Conservation (phyloP, 305 asterid species). For the Fraxinus dipetala region DNA sequence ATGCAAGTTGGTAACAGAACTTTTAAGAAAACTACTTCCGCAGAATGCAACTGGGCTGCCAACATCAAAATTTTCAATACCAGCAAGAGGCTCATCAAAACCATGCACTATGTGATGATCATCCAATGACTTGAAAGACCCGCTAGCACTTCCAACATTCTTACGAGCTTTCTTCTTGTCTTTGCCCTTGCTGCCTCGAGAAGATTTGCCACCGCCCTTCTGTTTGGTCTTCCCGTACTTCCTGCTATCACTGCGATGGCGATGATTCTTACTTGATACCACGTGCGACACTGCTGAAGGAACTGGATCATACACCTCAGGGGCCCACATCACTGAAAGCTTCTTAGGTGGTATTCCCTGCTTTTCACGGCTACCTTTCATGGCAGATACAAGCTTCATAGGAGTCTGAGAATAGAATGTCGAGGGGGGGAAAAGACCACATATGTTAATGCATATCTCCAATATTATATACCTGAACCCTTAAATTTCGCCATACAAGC, state of each 20-base stretch:
- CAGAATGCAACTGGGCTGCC: constrained; percentile 50
- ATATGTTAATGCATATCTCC: neutral
- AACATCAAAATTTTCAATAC: constrained; percentile 25
- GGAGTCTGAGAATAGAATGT: constrained; percentile 47
- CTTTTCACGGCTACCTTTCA: constrained; percentile 90
- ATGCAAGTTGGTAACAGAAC: constrained; percentile 48
- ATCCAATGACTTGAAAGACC: constrained; percentile 12
- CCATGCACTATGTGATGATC: constrained; percentile 17
- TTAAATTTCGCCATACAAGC: constrained; percentile 1
- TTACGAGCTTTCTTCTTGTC: constrained; percentile 54
- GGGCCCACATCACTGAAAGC: constrained; percentile 76
- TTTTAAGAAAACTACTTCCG: constrained; percentile 65
- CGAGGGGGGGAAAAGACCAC: constrained; percentile 21
- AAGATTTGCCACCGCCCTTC: constrained; percentile 59
- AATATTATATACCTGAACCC: constrained; percentile 7
- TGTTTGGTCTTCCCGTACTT: constrained; percentile 71
- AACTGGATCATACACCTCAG: constrained; percentile 88
- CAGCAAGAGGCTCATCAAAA: constrained; percentile 24
- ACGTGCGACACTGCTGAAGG: constrained; percentile 84
- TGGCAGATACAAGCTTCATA: constrained; percentile 63
- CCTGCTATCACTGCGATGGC: constrained; percentile 47
- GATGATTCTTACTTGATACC: constrained; percentile 53
- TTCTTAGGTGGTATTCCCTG: constrained; percentile 54
- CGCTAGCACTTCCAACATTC: constrained; percentile 13
- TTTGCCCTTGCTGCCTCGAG: constrained; percentile 57